Evolutionary conservation across 805 yeast genomes (phyloP).

Genomic region (Kodamaea fukazawae): DNA sequence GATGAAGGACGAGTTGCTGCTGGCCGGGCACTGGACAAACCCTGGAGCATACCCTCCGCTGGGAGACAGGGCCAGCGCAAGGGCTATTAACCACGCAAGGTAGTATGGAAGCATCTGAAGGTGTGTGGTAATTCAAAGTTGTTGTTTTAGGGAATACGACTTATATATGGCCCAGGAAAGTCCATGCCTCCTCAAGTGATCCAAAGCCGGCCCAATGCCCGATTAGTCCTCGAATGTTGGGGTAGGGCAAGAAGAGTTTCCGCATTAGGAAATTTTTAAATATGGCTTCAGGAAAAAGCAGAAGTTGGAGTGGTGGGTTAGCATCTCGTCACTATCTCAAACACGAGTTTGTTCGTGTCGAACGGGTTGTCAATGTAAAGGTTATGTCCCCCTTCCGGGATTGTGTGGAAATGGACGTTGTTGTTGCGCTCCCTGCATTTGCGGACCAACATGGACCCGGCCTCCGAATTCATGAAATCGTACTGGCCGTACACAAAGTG

Average conservation of each 20-base stretch:
- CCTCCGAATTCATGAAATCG: constrained; percentile 70
- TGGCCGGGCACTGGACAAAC: constrained; percentile 25
- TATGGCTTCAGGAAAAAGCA: too few relatives aligned
- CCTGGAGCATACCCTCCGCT: constrained; percentile 28
- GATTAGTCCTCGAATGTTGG: too few relatives aligned
- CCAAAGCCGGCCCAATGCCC: too few relatives aligned
- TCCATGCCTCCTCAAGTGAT: too few relatives aligned
- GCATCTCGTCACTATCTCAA: constrained; percentile 10
- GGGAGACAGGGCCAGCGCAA: constrained; percentile 6
- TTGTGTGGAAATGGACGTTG: constrained; percentile 10
- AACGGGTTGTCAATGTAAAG: constrained; percentile 45
- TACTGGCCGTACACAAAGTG: constrained; percentile 62
- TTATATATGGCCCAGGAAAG: too few relatives aligned
- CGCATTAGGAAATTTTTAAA: too few relatives aligned
- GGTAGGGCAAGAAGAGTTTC: too few relatives aligned
- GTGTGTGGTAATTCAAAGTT: too few relatives aligned
- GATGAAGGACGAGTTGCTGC: constrained; percentile 12
- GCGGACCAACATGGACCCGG: constrained; percentile 42
- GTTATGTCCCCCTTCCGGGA: constrained; percentile 43
- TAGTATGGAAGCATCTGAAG: constrained; percentile 2
- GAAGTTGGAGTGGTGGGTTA: too few relatives aligned
- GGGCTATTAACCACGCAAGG: constrained; percentile 1
- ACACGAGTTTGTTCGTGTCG: constrained; percentile 33
- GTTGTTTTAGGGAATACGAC: too few relatives aligned
- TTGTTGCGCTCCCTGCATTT: not conserved